Conservation (phyloP, 2,329 filamentous ascomycete species). For the Colletotrichum sp. region DNA sequence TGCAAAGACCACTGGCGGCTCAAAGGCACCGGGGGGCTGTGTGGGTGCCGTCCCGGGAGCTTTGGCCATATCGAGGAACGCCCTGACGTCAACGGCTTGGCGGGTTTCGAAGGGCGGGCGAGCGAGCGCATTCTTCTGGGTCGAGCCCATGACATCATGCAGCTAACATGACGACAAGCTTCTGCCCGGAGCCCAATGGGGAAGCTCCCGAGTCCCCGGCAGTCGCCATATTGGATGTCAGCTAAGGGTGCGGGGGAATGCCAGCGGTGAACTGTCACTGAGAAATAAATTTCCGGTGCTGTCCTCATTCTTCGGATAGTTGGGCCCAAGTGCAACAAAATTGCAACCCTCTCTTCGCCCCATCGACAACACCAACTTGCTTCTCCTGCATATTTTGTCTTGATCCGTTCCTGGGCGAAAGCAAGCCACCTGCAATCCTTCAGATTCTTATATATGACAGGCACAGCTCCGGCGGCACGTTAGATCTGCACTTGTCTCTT, state of each 20-base stretch:
- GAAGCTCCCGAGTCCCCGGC: background rate
- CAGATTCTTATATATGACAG: background rate
- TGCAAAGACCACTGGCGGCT: background rate
- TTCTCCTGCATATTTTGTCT: background rate
- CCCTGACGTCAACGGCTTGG: slow-evolving; percentile 18
- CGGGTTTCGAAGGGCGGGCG: background rate
- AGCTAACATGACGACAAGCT: slow-evolving; percentile 16
- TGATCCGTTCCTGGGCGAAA: background rate
- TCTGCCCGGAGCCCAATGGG: slow-evolving; percentile 1
- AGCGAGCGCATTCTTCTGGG: background rate
- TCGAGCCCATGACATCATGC: slow-evolving; percentile 16
- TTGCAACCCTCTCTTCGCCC: background rate
- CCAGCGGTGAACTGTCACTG: slow-evolving; percentile 4
- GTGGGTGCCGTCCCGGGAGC: background rate
- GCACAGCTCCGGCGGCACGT: background rate
- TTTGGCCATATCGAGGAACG: background rate
- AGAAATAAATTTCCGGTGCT: background rate
- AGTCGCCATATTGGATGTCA: background rate
- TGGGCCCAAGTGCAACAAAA: background rate
- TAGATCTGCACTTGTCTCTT: background rate
- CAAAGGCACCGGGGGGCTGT: background rate
- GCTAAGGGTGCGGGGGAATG: background rate
- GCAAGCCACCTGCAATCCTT: background rate
- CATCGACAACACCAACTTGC: background rate
- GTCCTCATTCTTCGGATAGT: background rate